Evolutionary conservation across 805 yeast species (phyloP).

Genomic region (Zygoascus flipseniorum): DNA sequence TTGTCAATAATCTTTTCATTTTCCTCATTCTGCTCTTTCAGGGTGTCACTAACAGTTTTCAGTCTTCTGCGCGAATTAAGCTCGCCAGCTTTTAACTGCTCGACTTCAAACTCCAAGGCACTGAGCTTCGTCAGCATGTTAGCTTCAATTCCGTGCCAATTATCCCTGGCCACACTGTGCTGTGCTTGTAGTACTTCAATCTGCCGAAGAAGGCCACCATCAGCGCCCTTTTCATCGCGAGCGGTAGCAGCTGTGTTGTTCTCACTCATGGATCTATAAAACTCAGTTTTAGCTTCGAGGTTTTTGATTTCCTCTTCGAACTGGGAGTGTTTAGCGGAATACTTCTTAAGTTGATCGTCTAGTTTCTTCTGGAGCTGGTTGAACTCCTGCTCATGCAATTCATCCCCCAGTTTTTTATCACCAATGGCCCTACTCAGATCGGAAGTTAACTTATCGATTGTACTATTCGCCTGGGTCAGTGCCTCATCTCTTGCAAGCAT

Average conservation of each 20-base stretch:
- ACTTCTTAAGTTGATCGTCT: constrained; percentile 26
- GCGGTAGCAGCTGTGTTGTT: constrained; percentile 26
- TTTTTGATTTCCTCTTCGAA: constrained; percentile 25
- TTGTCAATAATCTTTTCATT: constrained; percentile 12
- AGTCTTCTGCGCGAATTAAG: constrained; percentile 11
- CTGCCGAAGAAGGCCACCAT: constrained; percentile 29
- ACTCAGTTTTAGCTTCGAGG: constrained; percentile 68
- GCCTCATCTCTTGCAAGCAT: constrained; percentile 23
- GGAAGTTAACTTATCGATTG: constrained; percentile 19
- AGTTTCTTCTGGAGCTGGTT: constrained; percentile 21
- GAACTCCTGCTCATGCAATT: constrained; percentile 22
- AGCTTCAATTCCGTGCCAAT: constrained; percentile 77
- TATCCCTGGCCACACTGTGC: constrained; percentile 65
- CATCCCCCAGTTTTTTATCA: constrained; percentile 22
- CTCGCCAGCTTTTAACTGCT: constrained; percentile 14
- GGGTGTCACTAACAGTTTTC: constrained; percentile 9
- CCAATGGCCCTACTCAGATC: constrained; percentile 27
- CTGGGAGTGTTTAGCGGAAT: constrained; percentile 18
- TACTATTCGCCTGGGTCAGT: constrained; percentile 20
- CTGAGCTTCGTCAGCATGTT: constrained; percentile 44
- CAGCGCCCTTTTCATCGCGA: constrained; percentile 17
- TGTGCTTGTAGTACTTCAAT: constrained; percentile 59
- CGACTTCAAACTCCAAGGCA: constrained; percentile 16
- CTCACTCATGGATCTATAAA: constrained; percentile 56
- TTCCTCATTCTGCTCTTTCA: constrained; percentile 9